Conservation (phyloP, 2,329 filamentous ascomycete genomes). For the Tolypocladium sp. region DNA sequence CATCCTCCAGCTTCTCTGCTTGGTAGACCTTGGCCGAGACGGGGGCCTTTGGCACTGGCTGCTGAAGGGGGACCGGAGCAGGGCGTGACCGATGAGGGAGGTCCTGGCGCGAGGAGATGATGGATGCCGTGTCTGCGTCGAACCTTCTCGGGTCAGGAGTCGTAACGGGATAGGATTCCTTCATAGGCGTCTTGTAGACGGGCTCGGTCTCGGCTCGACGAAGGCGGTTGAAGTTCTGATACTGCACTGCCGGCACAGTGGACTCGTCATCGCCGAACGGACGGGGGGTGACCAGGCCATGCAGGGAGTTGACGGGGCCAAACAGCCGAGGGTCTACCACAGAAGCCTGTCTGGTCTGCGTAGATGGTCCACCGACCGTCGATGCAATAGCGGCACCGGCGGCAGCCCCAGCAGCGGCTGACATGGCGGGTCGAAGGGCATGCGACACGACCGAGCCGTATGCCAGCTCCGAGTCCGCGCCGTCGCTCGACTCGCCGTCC, state of each 20-base stretch:
- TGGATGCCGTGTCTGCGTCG: slow-evolving; percentile 44
- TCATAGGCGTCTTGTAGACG: slow-evolving; percentile 30
- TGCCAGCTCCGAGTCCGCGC: slow-evolving; percentile 29
- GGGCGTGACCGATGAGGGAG: slow-evolving; percentile 37
- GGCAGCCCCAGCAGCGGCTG: slow-evolving; percentile 20
- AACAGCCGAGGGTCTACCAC: slow-evolving; percentile 50
- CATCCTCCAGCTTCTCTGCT: slow-evolving; percentile 29
- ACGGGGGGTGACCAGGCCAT: slow-evolving; percentile 44
- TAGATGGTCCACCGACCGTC: slow-evolving; percentile 4
- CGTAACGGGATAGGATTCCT: slow-evolving; percentile 57
- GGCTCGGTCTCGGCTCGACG: slow-evolving; percentile 13
- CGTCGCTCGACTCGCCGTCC: slow-evolving; percentile 32
- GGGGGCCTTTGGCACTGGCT: slow-evolving; percentile 71
- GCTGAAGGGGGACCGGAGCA: slow-evolving; percentile 63
- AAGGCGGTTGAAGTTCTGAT: slow-evolving; percentile 8
- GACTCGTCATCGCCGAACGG: slow-evolving; percentile 36
- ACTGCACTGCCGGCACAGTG: slow-evolving; percentile 15
- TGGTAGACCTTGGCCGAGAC: slow-evolving; percentile 63
- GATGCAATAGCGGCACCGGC: slow-evolving; percentile 15
- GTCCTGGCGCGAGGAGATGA: slow-evolving; percentile 31
- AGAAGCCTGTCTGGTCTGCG: slow-evolving; percentile 30
- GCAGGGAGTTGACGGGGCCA: slow-evolving; percentile 52
- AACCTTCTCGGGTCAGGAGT: slow-evolving; percentile 56
- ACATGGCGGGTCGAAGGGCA: slow-evolving; percentile 11
- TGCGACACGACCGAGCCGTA: slow-evolving; percentile 21